phyloP scores from a whole-genome alignment of 2,329 filamentous ascomycete genomes.

The Aspergillus pseudonomiae region DNA sequence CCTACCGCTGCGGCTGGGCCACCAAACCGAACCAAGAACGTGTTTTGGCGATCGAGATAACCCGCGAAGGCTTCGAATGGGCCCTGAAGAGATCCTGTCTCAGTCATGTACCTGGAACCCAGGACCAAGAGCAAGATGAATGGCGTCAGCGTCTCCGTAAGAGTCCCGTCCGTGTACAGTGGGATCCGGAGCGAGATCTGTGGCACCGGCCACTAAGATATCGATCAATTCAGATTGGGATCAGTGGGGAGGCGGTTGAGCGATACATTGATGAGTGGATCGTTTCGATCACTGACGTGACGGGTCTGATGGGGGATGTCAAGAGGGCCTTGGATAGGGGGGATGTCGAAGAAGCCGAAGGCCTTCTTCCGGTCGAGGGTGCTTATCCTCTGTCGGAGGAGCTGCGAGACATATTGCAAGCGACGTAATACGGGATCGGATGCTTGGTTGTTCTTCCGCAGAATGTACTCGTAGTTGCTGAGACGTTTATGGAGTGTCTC shows the following conservation, averaged over 20 bases:
- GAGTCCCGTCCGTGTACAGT: constrained; percentile 59
- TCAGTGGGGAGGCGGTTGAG: constrained; percentile 51
- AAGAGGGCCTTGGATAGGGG: constrained; percentile 49
- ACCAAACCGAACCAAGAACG: constrained; percentile 58
- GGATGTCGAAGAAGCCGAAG: constrained; percentile 32
- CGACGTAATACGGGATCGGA: not conserved
- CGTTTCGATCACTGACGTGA: constrained; percentile 61
- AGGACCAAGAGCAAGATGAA: constrained; percentile 15
- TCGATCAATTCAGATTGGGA: constrained; percentile 64
- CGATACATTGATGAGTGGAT: constrained; percentile 58
- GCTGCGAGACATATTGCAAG: constrained; percentile 16
- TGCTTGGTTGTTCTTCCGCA: not conserved
- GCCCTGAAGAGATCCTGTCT: constrained; percentile 47
- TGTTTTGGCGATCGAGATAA: constrained; percentile 62
- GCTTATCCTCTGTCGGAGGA: constrained; percentile 19
- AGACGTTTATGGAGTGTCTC: not conserved
- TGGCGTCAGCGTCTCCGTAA: constrained; percentile 23
- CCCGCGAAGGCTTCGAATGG: constrained; percentile 52
- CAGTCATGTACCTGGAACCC: constrained; percentile 24
- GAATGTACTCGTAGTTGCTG: not conserved
- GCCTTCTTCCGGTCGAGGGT: constrained; percentile 16
- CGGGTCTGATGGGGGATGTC: constrained; percentile 54
- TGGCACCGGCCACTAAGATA: constrained; percentile 51
- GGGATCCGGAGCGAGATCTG: constrained; percentile 63
- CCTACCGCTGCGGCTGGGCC: constrained; percentile 65